Evolutionary conservation across 371 early-diverging fungal genomes (phyloP).

Genomic region (Mortierella sp.): DNA sequence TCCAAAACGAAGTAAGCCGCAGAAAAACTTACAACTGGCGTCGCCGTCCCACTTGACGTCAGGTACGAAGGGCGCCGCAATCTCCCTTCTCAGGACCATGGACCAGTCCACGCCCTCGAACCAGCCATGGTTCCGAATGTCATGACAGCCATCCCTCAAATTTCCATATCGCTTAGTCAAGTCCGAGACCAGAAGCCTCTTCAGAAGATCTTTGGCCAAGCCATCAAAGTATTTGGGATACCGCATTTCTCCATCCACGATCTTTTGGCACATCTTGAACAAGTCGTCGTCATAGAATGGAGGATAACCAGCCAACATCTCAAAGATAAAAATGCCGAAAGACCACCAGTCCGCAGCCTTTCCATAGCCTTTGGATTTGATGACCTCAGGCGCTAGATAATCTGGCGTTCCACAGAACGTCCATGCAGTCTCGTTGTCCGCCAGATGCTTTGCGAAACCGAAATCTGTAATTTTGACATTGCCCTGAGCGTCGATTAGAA

Average conservation of each 20-base stretch:
- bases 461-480: slow-evolving; percentile 99
- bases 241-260: slow-evolving; percentile 76
- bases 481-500: slow-evolving; percentile 90
- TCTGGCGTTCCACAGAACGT: slow-evolving; percentile 95
- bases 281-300: slow-evolving; percentile 61
- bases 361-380: slow-evolving; percentile 91
- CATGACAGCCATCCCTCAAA: slow-evolving; percentile 64
- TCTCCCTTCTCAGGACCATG: slow-evolving; percentile 62
- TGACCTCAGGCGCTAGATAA: slow-evolving; percentile 95
- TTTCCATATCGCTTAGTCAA: slow-evolving; percentile 83
- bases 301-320: slow-evolving; percentile 66
- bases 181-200: slow-evolving; percentile 81
- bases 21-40: slow-evolving; percentile 58
- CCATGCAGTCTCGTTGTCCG: slow-evolving; percentile 82
- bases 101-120: slow-evolving; percentile 79
- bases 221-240: slow-evolving; percentile 84
- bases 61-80: slow-evolving; percentile 78
- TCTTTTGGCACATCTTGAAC: slow-evolving; percentile 85
- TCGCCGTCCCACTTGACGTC: slow-evolving; percentile 70
- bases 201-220: slow-evolving; percentile 82
- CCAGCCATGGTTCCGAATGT: slow-evolving; percentile 80
- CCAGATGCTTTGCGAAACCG: slow-evolving; percentile 98
- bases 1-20: too few species aligned
- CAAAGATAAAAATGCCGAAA: slow-evolving; percentile 92
- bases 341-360: slow-evolving; percentile 95